A percentile compares a stretch with the other conserved stretches of the same genome.
Conservation (phyloP, 108 stramenopile species). For the Nitzschia putrida region DNA sequence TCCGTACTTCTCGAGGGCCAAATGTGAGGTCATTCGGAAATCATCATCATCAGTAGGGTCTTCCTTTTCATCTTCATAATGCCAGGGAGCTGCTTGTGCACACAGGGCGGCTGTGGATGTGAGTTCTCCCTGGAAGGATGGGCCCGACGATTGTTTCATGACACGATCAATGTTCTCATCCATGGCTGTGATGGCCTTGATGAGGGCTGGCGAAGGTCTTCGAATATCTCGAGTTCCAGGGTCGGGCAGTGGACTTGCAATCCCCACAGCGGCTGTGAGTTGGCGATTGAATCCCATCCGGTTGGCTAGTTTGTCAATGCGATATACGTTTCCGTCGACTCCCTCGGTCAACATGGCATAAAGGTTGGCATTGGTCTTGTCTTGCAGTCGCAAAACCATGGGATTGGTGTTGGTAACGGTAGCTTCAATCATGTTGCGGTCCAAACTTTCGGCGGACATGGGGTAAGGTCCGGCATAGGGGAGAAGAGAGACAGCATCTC, state of each 20-base stretch:
- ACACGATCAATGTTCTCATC: conserved; percentile 88
- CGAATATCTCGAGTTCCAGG: conserved; percentile 46
- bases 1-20: conserved; percentile 83
- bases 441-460: conserved; percentile 88
- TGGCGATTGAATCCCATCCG: conserved; percentile 93
- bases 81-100: conserved; percentile 82
- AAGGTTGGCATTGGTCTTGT: conserved; percentile 78
- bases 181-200: conserved; percentile 91
- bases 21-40: conserved; percentile 59
- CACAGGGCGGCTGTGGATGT: conserved; percentile 88
- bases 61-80: conserved; percentile 60
- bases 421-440: conserved; percentile 91
- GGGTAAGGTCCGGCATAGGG: conserved; percentile 92
- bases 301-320: conserved; percentile 92
- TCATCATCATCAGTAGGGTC: conserved; percentile 53
- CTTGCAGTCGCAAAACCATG: conserved; percentile 83
- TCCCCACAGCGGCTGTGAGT: conserved; percentile 73
- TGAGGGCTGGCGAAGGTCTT: conserved; percentile 76
- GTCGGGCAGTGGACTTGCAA: conserved; percentile 63
- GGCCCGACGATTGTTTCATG: conserved; percentile 47
- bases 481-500: conserved; percentile 88
- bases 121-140: conserved; percentile 42
- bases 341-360: conserved; percentile 75
- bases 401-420: conserved; percentile 82
- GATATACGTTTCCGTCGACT: conserved; percentile 82